A percentile compares a stretch with the other conserved stretches of the same genome.
phyloP scores from a whole-genome alignment of 106 monocot species.

The Cymbidium sinense region DNA sequence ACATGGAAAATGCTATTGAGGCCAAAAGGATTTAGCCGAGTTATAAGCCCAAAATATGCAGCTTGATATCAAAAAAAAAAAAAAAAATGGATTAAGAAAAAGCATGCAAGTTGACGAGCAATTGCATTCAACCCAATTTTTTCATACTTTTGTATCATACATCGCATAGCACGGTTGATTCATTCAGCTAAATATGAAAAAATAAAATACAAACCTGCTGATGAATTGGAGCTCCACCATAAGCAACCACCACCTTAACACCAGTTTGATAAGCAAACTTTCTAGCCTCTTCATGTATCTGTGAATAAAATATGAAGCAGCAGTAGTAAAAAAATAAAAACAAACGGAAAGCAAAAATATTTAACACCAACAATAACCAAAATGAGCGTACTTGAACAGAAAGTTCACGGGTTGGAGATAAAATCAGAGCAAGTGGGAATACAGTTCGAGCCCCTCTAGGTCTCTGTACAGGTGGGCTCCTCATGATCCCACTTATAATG shows the following conservation, averaged over 20 bases:
- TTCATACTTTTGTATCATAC: not conserved
- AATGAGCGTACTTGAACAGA: constrained; percentile 44
- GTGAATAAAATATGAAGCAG: not conserved
- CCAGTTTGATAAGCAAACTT: constrained; percentile 66
- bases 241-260: constrained; percentile 55
- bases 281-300: constrained; percentile 61
- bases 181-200: not conserved
- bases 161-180: not conserved
- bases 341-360: not conserved
- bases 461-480: constrained; percentile 32
- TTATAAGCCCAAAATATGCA: not conserved
- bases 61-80: not conserved
- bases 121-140: not conserved
- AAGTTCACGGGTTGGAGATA: constrained; percentile 68
- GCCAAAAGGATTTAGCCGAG: not conserved
- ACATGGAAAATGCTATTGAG: not conserved
- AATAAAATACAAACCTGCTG: constrained; percentile 31
- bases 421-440: constrained; percentile 54
- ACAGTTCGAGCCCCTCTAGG: constrained; percentile 44
- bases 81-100: not conserved
- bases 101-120: not conserved
- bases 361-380: not conserved
- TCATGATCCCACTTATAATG: constrained; percentile 70
- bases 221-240: constrained; percentile 53
- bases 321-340: not conserved